Percentiles rank a stretch among this genome's conserved stretches.
Conservation (phyloP, 768 basidiomycete species). For the Phallus indusiatus region DNA sequence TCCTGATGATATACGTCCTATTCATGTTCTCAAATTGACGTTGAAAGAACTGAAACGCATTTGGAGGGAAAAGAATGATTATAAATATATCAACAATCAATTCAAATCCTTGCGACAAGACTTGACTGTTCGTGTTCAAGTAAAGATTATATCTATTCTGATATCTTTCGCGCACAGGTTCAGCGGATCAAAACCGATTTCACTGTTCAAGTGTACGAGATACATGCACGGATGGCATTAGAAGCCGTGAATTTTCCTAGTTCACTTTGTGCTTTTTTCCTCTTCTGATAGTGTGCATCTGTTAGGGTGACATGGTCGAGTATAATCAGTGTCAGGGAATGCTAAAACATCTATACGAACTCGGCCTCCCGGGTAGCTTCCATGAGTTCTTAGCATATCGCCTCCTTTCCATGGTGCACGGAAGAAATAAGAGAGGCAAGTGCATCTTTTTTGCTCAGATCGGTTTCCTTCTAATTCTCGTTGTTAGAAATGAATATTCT, state of each 20-base stretch:
- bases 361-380: conserved; percentile 84
- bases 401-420: conserved; percentile 91
- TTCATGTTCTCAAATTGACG: conserved; percentile 74
- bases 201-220: conserved; percentile 95
- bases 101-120: conserved; percentile 97
- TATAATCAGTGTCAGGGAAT: conserved; percentile 97
- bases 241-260: conserved; percentile 59
- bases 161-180: conserved; percentile 44
- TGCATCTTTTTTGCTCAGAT: conserved; percentile 11
- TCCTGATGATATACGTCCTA: conserved; percentile 89
- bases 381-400: conserved; percentile 98
- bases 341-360: conserved; percentile 82
- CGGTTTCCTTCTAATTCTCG: conserved; percentile 3
- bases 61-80: conserved; percentile 72
- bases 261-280: conserved; percentile 6
- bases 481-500: conserved; percentile 86
- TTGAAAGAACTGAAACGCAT: conserved; percentile 77
- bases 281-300: not conserved
- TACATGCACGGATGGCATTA: conserved; percentile 94
- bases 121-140: conserved; percentile 65
- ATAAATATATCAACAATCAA: conserved; percentile 93
- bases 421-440: conserved; percentile 87
- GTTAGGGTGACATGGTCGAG: conserved; percentile 92
- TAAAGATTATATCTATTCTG: not conserved
- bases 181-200: conserved; percentile 99